A percentile compares a stretch with the other conserved stretches of the same genome.
Evolutionary conservation across 176 grass and related monocot species (phyloP).

Genomic region (Carex cristatella): DNA sequence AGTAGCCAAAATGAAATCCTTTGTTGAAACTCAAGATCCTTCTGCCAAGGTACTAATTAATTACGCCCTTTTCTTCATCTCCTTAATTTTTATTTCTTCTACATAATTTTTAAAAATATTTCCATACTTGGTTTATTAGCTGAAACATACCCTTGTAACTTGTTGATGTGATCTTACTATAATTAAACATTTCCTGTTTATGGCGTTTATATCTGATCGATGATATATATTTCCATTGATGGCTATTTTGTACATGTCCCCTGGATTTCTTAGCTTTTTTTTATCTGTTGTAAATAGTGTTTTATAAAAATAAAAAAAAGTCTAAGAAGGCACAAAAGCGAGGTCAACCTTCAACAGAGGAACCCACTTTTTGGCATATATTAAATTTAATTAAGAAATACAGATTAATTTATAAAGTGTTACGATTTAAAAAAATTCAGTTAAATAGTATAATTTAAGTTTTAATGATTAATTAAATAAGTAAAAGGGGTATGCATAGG

Average conservation of each 20-base stretch:
- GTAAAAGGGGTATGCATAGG: too few relatives aligned
- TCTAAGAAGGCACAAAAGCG: too few relatives aligned
- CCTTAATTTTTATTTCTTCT: neutral
- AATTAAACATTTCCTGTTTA: neutral
- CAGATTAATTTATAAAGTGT: neutral
- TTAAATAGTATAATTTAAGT: too few relatives aligned
- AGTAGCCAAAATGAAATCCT: slow-evolving; percentile 20
- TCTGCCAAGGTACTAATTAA: slow-evolving; percentile 16
- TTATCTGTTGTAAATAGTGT: too few relatives aligned
- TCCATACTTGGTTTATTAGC: neutral
- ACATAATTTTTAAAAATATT: neutral
- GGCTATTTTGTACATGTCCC: neutral
- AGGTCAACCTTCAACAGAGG: too few relatives aligned
- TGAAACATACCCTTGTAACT: neutral
- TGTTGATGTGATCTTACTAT: neutral
- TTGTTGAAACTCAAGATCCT: slow-evolving; percentile 23
- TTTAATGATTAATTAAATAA: too few relatives aligned
- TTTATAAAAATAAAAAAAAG: neutral
- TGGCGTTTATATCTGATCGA: neutral
- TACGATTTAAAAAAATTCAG: too few relatives aligned
- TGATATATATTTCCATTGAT: neutral
- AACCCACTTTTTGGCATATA: neutral
- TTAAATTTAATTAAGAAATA: neutral
- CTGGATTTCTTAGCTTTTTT: neutral
- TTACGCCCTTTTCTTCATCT: neutral